These are phyloP conservation scores for Jacaranda mimosifolia DNA, from an alignment of 257 asterid genomes.

Conservation along the genomic window DNA sequence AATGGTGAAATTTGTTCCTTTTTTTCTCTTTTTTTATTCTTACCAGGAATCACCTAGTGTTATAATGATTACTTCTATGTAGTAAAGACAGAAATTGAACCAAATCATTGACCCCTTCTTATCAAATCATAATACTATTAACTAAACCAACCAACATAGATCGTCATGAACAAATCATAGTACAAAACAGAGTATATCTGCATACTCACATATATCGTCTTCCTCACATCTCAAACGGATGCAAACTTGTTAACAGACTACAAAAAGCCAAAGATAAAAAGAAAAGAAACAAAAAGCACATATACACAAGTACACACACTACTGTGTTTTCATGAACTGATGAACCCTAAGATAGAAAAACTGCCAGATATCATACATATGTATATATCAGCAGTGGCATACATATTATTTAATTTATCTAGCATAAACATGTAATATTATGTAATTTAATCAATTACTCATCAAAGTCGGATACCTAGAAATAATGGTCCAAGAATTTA, in stretches of 20 bases:
- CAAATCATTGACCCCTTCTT: too few species aligned
- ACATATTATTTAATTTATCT: conserved; percentile 24
- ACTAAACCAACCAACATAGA: too few species aligned
- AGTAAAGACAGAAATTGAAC: too few species aligned
- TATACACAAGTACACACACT: not conserved
- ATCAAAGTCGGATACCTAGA: conserved; percentile 28
- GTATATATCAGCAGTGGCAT: not conserved
- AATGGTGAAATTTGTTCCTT: conserved; percentile 16
- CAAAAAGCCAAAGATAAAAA: not conserved
- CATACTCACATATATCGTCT: not conserved
- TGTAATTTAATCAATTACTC: not conserved
- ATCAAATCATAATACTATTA: too few species aligned
- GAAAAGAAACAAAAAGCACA: not conserved
- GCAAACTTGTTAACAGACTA: conserved; percentile 39
- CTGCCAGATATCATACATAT: not conserved
- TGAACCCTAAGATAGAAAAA: not conserved
- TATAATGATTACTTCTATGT: not conserved
- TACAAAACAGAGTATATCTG: too few species aligned
- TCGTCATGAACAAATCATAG: too few species aligned
- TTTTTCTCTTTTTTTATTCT: not conserved
- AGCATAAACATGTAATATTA: not conserved
- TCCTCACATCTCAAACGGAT: conserved; percentile 42
- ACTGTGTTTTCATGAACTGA: conserved; percentile 9
- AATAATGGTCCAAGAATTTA: conserved; percentile 53
- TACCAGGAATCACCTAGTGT: not conserved